Base-by-base conservation (phyloP, 306 rosid genomes). In the Calophaca sinica region DNA sequence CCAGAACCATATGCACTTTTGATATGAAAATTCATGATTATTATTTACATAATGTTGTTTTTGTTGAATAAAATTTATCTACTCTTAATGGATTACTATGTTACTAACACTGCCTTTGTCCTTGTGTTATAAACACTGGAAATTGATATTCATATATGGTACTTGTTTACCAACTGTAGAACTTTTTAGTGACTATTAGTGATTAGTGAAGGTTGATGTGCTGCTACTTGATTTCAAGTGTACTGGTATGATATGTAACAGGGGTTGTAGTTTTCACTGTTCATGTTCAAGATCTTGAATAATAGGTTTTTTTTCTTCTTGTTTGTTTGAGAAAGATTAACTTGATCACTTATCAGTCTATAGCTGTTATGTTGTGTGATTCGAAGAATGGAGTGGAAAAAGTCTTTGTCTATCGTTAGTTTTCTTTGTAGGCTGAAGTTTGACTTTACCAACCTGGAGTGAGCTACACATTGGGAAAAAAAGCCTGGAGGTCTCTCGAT, bases 21-120 rank as follows among this genome's bases (percentile, higher is more conserved):
- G 60, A 70, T 79, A 61, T 71, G 70, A 65, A 79, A 36, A 52
- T 54, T 81, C 59, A 64, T 62, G 76, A 79, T 78, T 81, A 53
- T 79, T 64, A 45, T 59, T 70, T 61, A 36, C 14, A 26, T 72
- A 32, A 9, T 41, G 38, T 58, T 7, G 35, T 13, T 29, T 51
- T 20, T 52, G 20, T n/a, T 54, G 26, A 49, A 69, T 69, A 63
- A 63, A 29, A 31, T 38, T 13, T 66, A 39, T 45, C 29, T 29
- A 12, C n/a, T 38, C 46, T n/a, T 44, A 13, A 11, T 48, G 35
- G 41, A 69, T 74, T 63, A 39, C 13, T n/a, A 5, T 70, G 76
- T 52, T 32, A 45, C 68, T n/a, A n/a, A 11, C 72, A n/a, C 38
- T 39, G 6, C 13, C 51, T 65, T 53, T 44, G 58, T 52, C 31